Conservation (phyloP, 306 rosid species). For the Trichosanthes truncata region DNA sequence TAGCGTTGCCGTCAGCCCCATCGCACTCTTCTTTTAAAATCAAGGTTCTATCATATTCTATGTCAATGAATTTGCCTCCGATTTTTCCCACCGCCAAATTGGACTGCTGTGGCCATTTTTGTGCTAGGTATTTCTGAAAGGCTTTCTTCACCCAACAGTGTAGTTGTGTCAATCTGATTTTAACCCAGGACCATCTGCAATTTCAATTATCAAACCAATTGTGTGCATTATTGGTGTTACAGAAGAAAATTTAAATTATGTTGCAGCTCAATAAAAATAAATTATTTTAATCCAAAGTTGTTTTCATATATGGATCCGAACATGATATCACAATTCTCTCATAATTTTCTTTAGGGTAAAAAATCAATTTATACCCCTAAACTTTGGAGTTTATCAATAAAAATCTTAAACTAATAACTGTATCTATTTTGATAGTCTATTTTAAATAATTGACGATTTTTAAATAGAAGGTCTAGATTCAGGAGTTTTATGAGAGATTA, state of each 20-base stretch:
- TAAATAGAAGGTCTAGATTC: too few relatives aligned
- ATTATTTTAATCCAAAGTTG: not conserved
- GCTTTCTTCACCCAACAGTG: not conserved
- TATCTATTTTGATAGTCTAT: too few relatives aligned
- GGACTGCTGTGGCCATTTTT: not conserved
- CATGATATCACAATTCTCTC: too few relatives aligned
- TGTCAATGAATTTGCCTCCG: not conserved
- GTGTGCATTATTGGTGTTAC: not conserved
- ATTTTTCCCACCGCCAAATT: not conserved
- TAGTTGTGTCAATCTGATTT: not conserved
- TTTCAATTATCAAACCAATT: not conserved
- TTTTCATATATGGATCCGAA: not conserved
- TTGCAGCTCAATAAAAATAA: not conserved
- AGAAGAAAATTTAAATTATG: not conserved
- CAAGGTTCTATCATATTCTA: too few relatives aligned
- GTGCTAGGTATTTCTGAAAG: not conserved
- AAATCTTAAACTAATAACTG: too few relatives aligned
- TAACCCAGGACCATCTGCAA: not conserved
- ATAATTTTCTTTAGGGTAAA: too few relatives aligned
- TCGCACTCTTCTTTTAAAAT: not conserved
- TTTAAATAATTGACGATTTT: too few relatives aligned
- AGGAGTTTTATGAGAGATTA: too few relatives aligned
- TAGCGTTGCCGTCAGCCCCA: too few relatives aligned
- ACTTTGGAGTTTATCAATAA: too few relatives aligned
- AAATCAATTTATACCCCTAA: too few relatives aligned